These are phyloP conservation scores for Aquilaria malaccensis DNA, from an alignment of 345 rosid species.

Conservation along the genomic window DNA sequence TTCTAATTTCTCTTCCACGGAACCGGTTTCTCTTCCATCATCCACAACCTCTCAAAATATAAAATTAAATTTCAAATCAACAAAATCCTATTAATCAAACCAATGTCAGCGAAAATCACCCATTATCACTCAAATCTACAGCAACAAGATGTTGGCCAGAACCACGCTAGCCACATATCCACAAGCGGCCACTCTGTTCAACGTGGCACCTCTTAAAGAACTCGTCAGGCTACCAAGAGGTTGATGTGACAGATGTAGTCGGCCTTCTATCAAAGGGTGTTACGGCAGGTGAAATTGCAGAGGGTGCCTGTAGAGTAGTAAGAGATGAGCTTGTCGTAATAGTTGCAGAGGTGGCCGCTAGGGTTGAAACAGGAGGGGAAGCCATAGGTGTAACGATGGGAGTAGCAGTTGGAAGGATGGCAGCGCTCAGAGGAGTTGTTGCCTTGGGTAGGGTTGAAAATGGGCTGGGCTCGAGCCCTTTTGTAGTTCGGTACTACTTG, in stretches of 20 bases:
- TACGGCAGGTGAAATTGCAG: slow-evolving; percentile 13
- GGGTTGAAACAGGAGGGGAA: not conserved
- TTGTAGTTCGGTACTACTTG: too few relatives aligned
- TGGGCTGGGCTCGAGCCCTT: too few relatives aligned
- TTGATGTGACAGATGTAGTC: not conserved
- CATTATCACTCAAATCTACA: slow-evolving; percentile 39
- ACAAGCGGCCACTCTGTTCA: slow-evolving; percentile 32
- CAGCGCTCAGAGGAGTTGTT: slow-evolving; percentile 15
- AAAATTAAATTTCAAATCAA: slow-evolving; percentile 13
- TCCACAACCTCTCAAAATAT: slow-evolving; percentile 16
- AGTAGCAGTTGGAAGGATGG: slow-evolving; percentile 5
- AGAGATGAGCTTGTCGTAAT: not conserved
- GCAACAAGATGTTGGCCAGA: slow-evolving; percentile 33
- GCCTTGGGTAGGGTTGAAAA: slow-evolving; percentile 10
- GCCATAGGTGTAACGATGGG: slow-evolving; percentile 16
- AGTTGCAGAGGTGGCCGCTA: slow-evolving; percentile 19
- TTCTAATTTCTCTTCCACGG: too few relatives aligned
- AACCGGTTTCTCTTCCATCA: not conserved
- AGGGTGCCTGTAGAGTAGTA: not conserved
- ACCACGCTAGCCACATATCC: slow-evolving; percentile 30
- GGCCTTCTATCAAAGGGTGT: slow-evolving; percentile 12
- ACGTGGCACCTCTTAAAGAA: slow-evolving; percentile 21
- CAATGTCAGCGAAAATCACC: not conserved
- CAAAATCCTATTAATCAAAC: slow-evolving; percentile 10
- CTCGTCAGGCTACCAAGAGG: not conserved